Percentiles rank a stretch among this genome's conserved stretches.
Evolutionary conservation across 768 basidiomycete genomes (phyloP).

Genomic region (Clavulina sp.): DNA sequence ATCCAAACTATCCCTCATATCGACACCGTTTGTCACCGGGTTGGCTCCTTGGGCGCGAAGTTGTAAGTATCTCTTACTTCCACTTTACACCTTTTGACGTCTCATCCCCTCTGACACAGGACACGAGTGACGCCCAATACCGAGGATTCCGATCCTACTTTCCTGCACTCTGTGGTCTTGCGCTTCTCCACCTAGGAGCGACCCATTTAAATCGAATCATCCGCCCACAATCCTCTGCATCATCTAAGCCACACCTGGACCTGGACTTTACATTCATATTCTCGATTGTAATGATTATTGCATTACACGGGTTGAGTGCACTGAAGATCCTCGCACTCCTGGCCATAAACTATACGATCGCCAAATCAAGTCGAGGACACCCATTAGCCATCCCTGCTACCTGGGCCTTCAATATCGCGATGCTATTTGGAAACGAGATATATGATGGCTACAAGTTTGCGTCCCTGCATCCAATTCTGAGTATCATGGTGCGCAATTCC

Average conservation of each 20-base stretch:
- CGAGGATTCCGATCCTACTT: conserved; percentile 72
- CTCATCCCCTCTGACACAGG: conserved; percentile 29
- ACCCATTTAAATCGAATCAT: conserved; percentile 38
- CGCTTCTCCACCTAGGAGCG: conserved; percentile 34
- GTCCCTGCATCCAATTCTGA: conserved; percentile 34
- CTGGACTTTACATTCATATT: conserved; percentile 42
- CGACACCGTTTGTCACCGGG: conserved; percentile 40
- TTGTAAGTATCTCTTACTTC: conserved; percentile 35
- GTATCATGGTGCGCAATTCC: conserved; percentile 34
- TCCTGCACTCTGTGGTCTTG: conserved; percentile 37
- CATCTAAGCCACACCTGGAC: too few relatives aligned
- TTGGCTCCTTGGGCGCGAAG: conserved; percentile 64
- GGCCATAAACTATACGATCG: conserved; percentile 46
- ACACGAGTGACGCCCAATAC: conserved; percentile 85
- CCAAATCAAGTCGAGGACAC: conserved; percentile 25
- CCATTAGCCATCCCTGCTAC: conserved; percentile 37
- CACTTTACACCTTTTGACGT: background rate
- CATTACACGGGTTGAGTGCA: conserved; percentile 64
- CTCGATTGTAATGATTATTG: conserved; percentile 44
- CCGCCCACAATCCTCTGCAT: too few relatives aligned
- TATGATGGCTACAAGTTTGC: conserved; percentile 58
- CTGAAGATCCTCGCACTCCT: conserved; percentile 67
- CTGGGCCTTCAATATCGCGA: conserved; percentile 58
- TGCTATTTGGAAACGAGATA: conserved; percentile 64
- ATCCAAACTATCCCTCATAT: conserved; percentile 58